Conservation (phyloP, 306 rosid genomes). For the Sophora flavescens region DNA sequence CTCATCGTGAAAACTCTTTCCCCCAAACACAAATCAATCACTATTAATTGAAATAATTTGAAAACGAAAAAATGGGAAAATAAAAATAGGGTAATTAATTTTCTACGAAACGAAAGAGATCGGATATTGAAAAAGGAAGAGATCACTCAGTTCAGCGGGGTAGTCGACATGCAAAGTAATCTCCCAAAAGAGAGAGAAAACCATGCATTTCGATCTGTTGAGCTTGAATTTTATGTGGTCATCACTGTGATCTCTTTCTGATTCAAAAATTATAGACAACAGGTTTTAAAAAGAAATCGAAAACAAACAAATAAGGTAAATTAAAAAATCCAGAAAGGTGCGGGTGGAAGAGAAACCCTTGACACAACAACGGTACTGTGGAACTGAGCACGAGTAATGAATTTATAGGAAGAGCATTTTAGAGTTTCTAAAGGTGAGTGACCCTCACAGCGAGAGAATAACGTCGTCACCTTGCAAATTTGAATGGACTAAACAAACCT, state of each 20-base stretch:
- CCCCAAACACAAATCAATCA: constrained; percentile 28
- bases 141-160: constrained; percentile 79
- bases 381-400: background rate
- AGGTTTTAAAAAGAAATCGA: background rate
- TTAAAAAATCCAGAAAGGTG: background rate
- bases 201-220: constrained; percentile 87
- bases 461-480: constrained; percentile 3
- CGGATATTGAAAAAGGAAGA: background rate
- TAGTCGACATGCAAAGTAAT: constrained; percentile 66
- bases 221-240: constrained; percentile 70
- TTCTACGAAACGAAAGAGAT: too few species aligned
- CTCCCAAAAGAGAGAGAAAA: constrained; percentile 50
- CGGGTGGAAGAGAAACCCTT: background rate
- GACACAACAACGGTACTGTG: background rate
- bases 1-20: constrained; percentile 57
- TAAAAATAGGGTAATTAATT: too few species aligned
- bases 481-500: background rate
- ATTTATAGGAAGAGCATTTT: constrained; percentile 40
- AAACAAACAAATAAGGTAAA: background rate
- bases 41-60: too few species aligned
- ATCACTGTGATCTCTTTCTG: constrained; percentile 43
- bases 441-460: background rate
- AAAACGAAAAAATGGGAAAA: too few species aligned
- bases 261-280: background rate
- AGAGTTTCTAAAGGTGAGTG: constrained; percentile 35